Base-by-base conservation (phyloP, 805 yeast species). In the Candida broadrunensis region DNA sequence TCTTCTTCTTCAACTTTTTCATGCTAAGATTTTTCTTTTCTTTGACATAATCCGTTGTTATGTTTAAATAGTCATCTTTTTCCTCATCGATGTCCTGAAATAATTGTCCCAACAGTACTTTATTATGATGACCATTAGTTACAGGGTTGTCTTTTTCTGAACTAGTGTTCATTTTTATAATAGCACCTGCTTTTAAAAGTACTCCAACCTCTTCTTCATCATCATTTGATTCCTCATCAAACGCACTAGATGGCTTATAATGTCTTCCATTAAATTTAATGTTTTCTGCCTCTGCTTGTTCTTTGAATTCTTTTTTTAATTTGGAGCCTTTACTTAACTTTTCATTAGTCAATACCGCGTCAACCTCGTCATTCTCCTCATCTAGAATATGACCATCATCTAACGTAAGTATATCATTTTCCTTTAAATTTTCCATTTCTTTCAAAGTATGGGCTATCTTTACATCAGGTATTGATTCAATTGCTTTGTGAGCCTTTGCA, bases 331-430 rank as follows among this genome's bases (percentile, higher is more conserved):
- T 25, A 13, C 42, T 20, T 45, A 58, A 54, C 44, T 50, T 57
- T n/a, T 69, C 74, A 38, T 78, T 69, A 21, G 56, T 67, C 23
- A 81, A 53, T 20, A 49, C 53, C 32, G 58, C 67, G 5, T 45
- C 56, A 18, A 52, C 54, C 30, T 56, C 58, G 5, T 55, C 64
- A 40, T 57, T 70, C 30, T 56, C 58, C 5, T 54, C 64, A 39
- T 55, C 70, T 13, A 68, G 47, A 13, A 75, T 45, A 17, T 60
- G 58, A n/a, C 56, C 49, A 47, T 81, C 87, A 36, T 78, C 72
- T 37, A 85, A 62, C 0, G 89, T 84, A 38, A 85, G 61, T 2
- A 83, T 65, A 1, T 68, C 76, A 5, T 70, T 66, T n/a, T 61
- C 72, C 4, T 61, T 55, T 1, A 72, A 48, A 12, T 55, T 51